Base-by-base conservation (phyloP, 352 stramenopile genomes). In the Phytophthora fragariae region DNA sequence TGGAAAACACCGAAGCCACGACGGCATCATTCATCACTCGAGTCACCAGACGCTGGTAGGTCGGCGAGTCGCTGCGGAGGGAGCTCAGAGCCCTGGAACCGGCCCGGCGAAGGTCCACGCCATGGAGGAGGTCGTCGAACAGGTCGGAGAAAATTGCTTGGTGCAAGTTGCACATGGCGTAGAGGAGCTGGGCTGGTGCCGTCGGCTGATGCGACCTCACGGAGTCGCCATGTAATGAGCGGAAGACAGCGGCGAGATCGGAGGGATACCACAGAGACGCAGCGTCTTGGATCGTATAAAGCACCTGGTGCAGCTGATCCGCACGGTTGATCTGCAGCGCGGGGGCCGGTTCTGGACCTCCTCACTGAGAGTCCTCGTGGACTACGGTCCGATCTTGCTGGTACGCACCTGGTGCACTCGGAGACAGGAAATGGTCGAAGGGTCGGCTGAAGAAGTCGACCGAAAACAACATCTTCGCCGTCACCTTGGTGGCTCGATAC, bases 301-400 rank as follows among this genome's bases (percentile, higher is more conserved):
- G 44, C 44, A 50, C 44, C 44, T 50, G 44, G 44, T 24, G 44
- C 44, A 50, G 21, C 12, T 21, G 44, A 50, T 50, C 44, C 44
- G 44, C 44, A 14, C 44, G 44, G 5, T 21, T 21, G 7, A n/a
- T 10, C 10, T 10, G 15, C 15, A 8, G 1, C 24, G 44, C 5
- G 3, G 44, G 44, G 14, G 44, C 44, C 12, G 44, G 44, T 21
- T 50, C 44, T 7, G 44, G 15, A 2, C 44, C 37, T 19, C 37
- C 24, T 15, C 35, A 60, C 24, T 35, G 35, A 1, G 49, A 24
- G 61, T 47, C 61, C 3, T 61, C 35, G 17, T 61, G 49, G 0
- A 68, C 5, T 5, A 61, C 61, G 14, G 21, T 68, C 2, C 61
- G 35, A 6, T 60, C 35, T 46, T 44, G 50, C 1, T 9, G 49